A percentile compares a stretch with the other conserved stretches of the same genome.
Evolutionary conservation across 306 rosid genomes (phyloP).

Genomic region (Begonia fuchsioides): DNA sequence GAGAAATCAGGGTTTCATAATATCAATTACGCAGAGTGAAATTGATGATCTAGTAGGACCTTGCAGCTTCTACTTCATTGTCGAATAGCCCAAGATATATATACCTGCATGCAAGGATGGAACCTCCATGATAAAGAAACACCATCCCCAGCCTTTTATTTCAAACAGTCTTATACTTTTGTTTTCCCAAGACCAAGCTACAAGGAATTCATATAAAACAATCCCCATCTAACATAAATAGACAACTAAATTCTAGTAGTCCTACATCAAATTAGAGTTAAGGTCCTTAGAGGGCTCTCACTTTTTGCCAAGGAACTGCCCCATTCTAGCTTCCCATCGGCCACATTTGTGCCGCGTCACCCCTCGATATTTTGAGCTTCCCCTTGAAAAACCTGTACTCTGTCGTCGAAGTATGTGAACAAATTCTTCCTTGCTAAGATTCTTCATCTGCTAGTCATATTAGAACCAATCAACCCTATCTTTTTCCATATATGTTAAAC

Average conservation of each 20-base stretch:
- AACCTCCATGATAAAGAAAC: constrained; percentile 65
- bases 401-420: constrained; percentile 96
- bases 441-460: constrained; percentile 46
- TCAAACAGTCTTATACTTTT: constrained; percentile 40
- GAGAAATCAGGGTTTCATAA: constrained; percentile 53
- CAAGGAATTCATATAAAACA: constrained; percentile 25
- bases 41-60: constrained; percentile 93
- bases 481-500: background rate
- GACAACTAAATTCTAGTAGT: constrained; percentile 2
- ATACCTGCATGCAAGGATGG: constrained; percentile 98
- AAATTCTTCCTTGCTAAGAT: constrained; percentile 79
- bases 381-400: constrained; percentile 94
- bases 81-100: constrained; percentile 99
- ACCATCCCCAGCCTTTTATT: constrained; percentile 59
- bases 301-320: constrained; percentile 99
- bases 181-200: constrained; percentile 30
- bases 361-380: constrained; percentile 91
- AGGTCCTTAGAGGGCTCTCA: constrained; percentile 38
- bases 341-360: constrained; percentile 99
- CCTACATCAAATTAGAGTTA: constrained; percentile 8
- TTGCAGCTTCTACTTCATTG: constrained; percentile 99
- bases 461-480: background rate
- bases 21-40: constrained; percentile 66
- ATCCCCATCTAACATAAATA: constrained; percentile 16
- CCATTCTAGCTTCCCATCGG: constrained; percentile 99